Evolutionary conservation across 2,329 filamentous ascomycete species (phyloP).

Genomic region (Aureobasidium sp.): DNA sequence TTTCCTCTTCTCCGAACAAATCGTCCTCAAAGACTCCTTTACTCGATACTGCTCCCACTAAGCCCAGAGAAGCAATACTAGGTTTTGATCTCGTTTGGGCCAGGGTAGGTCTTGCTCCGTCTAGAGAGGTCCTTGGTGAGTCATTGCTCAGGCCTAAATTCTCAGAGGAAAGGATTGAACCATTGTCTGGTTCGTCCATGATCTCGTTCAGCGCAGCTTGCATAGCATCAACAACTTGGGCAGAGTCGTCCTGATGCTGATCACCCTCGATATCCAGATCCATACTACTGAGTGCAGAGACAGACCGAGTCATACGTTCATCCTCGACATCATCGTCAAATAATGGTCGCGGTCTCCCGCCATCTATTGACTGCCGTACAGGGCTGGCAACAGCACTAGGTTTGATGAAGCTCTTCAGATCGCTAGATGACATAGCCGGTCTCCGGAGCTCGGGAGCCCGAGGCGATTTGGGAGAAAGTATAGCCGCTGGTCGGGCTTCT

Average conservation of each 20-base stretch:
- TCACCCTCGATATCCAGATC: constrained; percentile 59
- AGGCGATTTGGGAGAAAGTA: constrained; percentile 10
- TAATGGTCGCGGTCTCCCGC: constrained; percentile 49
- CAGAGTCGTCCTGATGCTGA: constrained; percentile 49
- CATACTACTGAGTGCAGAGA: constrained; percentile 73
- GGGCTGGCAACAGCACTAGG: constrained; percentile 35
- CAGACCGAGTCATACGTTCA: constrained; percentile 68
- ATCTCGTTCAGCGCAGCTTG: constrained; percentile 89
- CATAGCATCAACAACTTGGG: constrained; percentile 77
- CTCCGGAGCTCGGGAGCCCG: constrained; percentile 47
- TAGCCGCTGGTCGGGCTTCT: background rate
- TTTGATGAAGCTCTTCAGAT: constrained; percentile 38
- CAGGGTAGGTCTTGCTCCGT: constrained; percentile 42
- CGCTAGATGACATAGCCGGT: constrained; percentile 54
- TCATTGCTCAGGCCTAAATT: constrained; percentile 44
- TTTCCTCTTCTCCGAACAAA: constrained; percentile 83
- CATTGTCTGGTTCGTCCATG: constrained; percentile 63
- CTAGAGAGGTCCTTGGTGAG: constrained; percentile 28
- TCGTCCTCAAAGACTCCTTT: constrained; percentile 92
- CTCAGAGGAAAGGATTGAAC: constrained; percentile 57
- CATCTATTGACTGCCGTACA: constrained; percentile 65
- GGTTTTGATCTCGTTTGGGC: constrained; percentile 57
- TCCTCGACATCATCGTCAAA: constrained; percentile 77
- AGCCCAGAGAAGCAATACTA: constrained; percentile 81
- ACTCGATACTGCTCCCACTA: constrained; percentile 79